These are phyloP conservation scores for Phialophora tarda DNA, from an alignment of 2,329 filamentous ascomycete species.

Conservation along the genomic window DNA sequence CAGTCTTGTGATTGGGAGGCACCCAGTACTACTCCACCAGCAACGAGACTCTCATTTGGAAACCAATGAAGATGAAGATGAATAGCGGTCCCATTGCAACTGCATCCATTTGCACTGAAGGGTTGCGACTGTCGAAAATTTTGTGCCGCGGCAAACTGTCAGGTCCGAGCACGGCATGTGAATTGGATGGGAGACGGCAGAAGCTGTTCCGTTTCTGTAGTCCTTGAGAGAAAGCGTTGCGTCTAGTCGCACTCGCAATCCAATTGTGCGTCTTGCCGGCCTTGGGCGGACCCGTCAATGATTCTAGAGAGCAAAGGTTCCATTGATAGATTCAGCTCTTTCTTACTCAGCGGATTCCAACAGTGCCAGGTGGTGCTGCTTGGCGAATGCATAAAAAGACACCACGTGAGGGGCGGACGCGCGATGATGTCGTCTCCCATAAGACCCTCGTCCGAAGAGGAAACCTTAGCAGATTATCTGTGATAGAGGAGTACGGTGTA, in stretches of 20 bases:
- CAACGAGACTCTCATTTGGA: not conserved
- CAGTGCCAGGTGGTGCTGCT: not conserved
- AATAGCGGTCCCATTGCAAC: not conserved
- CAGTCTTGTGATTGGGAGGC: conserved; percentile 4
- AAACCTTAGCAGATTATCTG: not conserved
- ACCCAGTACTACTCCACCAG: conserved; percentile 1
- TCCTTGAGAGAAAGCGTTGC: not conserved
- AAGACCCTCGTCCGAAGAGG: conserved; percentile 15
- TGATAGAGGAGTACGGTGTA: not conserved
- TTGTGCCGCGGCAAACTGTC: conserved; percentile 18
- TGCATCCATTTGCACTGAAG: not conserved
- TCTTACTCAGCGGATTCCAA: not conserved
- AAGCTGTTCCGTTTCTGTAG: not conserved
- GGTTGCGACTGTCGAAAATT: conserved; percentile 6
- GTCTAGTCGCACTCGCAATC: not conserved
- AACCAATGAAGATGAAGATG: conserved; percentile 3
- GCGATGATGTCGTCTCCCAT: conserved; percentile 28
- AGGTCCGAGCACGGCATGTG: not conserved
- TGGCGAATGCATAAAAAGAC: not conserved
- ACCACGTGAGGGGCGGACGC: conserved; percentile 26
- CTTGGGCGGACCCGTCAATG: not conserved
- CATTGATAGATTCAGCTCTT: not conserved
- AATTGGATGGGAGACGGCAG: not conserved
- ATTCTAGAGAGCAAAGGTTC: not conserved
- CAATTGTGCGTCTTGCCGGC: not conserved